Conservation (phyloP, 306 rosid species). For the Trifolium dubium region DNA sequence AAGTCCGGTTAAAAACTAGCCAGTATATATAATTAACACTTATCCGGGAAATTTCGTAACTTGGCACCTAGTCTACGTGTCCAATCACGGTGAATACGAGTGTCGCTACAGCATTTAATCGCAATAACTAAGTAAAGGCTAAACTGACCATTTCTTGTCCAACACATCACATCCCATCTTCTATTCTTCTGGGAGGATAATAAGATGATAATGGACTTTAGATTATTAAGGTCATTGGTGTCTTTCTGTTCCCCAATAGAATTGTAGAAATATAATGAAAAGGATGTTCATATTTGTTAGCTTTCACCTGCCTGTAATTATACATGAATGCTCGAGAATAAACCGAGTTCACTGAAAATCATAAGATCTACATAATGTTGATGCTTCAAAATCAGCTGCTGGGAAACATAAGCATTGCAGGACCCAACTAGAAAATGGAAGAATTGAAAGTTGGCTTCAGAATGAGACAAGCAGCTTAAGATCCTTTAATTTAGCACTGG, state of each 20-base stretch:
- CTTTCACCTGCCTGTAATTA: conserved; percentile 36
- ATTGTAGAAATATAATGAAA: conserved; percentile 37
- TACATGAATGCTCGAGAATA: conserved; percentile 40
- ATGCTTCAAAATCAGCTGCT: conserved; percentile 34
- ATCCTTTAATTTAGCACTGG: conserved; percentile 41
- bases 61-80: conserved; percentile 24
- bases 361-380: conserved; percentile 35
- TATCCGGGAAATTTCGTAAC: conserved; percentile 27
- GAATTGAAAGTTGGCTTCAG: conserved; percentile 36
- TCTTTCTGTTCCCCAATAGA: conserved; percentile 22
- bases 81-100: conserved; percentile 1
- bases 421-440: conserved; percentile 34
- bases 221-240: conserved; percentile 25
- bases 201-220: conserved; percentile 5
- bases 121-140: not conserved
- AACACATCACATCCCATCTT: not conserved
- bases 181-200: not conserved
- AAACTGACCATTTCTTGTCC: not conserved
- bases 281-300: conserved; percentile 31
- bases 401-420: conserved; percentile 22
- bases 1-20: not conserved
- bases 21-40: not conserved
- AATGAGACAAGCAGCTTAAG: conserved; percentile 38
- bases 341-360: conserved; percentile 33
- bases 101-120: not conserved